phyloP scores from a whole-genome alignment of 495 filamentous ascomycete species.

The Penicillium simplicissimum region DNA sequence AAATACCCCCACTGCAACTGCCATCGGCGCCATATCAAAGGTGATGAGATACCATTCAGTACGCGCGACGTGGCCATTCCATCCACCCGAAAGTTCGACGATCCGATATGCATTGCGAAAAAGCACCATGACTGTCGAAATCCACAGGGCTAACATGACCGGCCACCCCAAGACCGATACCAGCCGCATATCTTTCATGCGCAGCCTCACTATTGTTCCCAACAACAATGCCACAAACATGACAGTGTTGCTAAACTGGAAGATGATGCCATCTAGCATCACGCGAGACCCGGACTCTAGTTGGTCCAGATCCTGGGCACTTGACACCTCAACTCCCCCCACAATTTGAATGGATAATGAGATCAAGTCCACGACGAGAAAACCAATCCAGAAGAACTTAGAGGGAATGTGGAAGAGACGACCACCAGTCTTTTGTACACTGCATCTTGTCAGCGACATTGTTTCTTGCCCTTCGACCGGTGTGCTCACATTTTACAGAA shows the following conservation, averaged over 20 bases:
- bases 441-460: not conserved
- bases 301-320: not conserved
- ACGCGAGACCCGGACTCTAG: not conserved
- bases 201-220: not conserved
- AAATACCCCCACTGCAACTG: conserved; percentile 1
- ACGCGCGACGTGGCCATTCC: conserved; percentile 8
- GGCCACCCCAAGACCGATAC: conserved; percentile 1
- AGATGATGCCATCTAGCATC: conserved; percentile 9
- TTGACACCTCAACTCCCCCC: conserved; percentile 6
- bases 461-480: not conserved
- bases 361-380: conserved; percentile 6
- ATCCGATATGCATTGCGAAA: conserved; percentile 12
- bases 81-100: conserved; percentile 7
- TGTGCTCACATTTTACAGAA: conserved; percentile 12
- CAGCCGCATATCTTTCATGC: not conserved
- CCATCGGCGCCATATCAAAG: conserved; percentile 12
- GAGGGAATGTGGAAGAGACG: conserved; percentile 5
- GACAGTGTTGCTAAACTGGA: conserved; percentile 10
- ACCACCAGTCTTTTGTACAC: not conserved
- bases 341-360: conserved; percentile 13
- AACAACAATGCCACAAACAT: conserved; percentile 3
- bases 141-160: conserved; percentile 4
- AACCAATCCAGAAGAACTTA: conserved; percentile 4
- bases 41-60: conserved; percentile 12
- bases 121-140: conserved; percentile 9